Percentiles rank a stretch among this genome's conserved stretches.
phyloP scores from a whole-genome alignment of 352 stramenopile genomes.

The Globisporangium okanoganense region DNA sequence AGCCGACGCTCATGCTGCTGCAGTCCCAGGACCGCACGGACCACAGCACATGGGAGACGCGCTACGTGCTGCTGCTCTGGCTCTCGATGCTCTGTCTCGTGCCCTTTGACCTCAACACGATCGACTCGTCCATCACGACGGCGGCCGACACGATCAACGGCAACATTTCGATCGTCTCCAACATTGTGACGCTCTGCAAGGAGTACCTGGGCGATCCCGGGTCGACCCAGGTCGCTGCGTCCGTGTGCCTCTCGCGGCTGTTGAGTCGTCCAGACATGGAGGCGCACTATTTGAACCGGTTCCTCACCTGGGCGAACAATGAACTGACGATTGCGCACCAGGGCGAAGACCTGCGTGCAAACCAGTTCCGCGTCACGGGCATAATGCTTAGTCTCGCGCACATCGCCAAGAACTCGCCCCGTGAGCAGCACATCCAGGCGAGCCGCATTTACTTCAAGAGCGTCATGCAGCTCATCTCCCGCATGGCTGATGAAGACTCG shows the following conservation, averaged over 20 bases:
- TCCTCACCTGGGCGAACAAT: conserved; percentile 86
- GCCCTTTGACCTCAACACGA: conserved; percentile 95
- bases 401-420: conserved; percentile 74
- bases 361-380: conserved; percentile 78
- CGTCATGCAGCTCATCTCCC: conserved; percentile 65
- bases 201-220: conserved; percentile 81
- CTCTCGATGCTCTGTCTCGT: conserved; percentile 97
- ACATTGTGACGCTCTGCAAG: conserved; percentile 83
- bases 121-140: conserved; percentile 85
- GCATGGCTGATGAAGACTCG: conserved; percentile 52
- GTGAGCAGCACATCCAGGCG: conserved; percentile 61
- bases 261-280: conserved; percentile 96
- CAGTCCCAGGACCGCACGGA: conserved; percentile 86
- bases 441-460: conserved; percentile 73
- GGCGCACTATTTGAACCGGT: conserved; percentile 80
- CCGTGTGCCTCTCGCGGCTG: conserved; percentile 92
- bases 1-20: conserved; percentile 90
- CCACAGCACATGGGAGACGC: conserved; percentile 63
- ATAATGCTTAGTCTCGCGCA: conserved; percentile 79
- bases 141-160: conserved; percentile 17
- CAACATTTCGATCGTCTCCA: conserved; percentile 63
- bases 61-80: conserved; percentile 95
- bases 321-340: conserved; percentile 41
- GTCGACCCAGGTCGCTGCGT: conserved; percentile 89
- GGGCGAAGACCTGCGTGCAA: conserved; percentile 33